Evolutionary conservation across 129 eudicot genomes (phyloP).

Genomic region (carrot (Daucus carota)): DNA sequence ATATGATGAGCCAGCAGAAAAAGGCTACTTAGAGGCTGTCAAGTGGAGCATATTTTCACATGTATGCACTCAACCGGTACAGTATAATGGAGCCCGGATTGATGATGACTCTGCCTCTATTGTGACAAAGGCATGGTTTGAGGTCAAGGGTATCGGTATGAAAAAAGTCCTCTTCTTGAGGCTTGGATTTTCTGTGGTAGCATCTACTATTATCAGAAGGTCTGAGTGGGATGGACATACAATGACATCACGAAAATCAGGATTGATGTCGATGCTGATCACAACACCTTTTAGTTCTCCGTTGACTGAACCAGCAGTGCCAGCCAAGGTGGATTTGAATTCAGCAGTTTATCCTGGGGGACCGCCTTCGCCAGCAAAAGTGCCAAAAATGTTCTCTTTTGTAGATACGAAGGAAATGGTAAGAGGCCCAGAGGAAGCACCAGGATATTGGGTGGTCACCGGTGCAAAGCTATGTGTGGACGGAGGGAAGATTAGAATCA

Average conservation of each 20-base stretch:
- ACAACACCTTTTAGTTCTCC: conserved; percentile 66
- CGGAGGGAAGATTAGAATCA: conserved; percentile 61
- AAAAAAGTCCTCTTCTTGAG: conserved; percentile 76
- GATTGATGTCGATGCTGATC: conserved; percentile 70
- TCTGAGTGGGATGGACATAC: conserved; percentile 90
- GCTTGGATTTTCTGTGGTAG: conserved; percentile 75
- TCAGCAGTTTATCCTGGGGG: conserved; percentile 84
- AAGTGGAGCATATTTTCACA: conserved; percentile 97
- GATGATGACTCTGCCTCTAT: conserved; percentile 84
- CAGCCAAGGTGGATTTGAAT: conserved; percentile 60
- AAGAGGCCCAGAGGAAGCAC: conserved; percentile 90
- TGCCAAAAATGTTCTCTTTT: conserved; percentile 60
- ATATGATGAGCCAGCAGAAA: conserved; percentile 39
- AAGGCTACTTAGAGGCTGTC: conserved; percentile 69
- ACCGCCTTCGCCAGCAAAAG: conserved; percentile 58
- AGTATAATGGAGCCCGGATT: conserved; percentile 51
- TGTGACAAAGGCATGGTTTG: conserved; percentile 93
- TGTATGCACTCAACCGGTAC: conserved; percentile 79
- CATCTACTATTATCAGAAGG: conserved; percentile 63
- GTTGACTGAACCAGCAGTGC: conserved; percentile 38
- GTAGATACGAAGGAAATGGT: conserved; percentile 89
- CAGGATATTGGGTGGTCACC: conserved; percentile 95
- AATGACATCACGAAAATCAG: conserved; percentile 56
- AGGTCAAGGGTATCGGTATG: conserved; percentile 72
- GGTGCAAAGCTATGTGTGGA: conserved; percentile 85